Conservation (phyloP, 768 basidiomycete species). For the Russula griseocarnosa region DNA sequence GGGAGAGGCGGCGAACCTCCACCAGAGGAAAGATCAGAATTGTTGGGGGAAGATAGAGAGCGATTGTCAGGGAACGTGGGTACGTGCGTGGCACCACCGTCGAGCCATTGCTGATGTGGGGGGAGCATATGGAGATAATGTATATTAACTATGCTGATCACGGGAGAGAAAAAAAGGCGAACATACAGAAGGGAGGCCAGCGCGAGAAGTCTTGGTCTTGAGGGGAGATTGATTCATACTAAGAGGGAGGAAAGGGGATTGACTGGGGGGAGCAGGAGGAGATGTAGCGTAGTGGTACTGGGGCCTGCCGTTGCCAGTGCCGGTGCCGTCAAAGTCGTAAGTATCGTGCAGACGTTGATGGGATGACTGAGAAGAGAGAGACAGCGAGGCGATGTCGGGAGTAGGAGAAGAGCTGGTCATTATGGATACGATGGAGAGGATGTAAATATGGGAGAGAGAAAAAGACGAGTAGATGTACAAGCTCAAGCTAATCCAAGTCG, state of each 20-base stretch:
- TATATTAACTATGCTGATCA: conserved; percentile 13
- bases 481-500: background rate
- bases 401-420: conserved; percentile 72
- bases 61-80: conserved; percentile 55
- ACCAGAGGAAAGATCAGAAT: conserved; percentile 84
- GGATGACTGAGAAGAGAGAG: conserved; percentile 57
- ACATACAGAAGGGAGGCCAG: conserved; percentile 69
- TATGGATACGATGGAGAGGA: conserved; percentile 33
- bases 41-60: conserved; percentile 80
- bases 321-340: conserved; percentile 77
- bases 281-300: conserved; percentile 71
- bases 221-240: conserved; percentile 64
- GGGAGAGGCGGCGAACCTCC: conserved; percentile 72
- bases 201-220: conserved; percentile 69
- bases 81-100: conserved; percentile 41
- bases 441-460: conserved; percentile 10
- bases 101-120: conserved; percentile 75
- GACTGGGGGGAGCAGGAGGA: conserved; percentile 49
- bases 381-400: conserved; percentile 74
- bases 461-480: conserved; percentile 5
- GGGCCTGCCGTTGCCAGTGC: conserved; percentile 46
- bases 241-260: conserved; percentile 47
- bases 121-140: conserved; percentile 20
- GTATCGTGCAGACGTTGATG: conserved; percentile 81
- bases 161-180: conserved; percentile 26